phyloP scores from a whole-genome alignment of 345 rosid species.

The Eucalyptus curtisii region DNA sequence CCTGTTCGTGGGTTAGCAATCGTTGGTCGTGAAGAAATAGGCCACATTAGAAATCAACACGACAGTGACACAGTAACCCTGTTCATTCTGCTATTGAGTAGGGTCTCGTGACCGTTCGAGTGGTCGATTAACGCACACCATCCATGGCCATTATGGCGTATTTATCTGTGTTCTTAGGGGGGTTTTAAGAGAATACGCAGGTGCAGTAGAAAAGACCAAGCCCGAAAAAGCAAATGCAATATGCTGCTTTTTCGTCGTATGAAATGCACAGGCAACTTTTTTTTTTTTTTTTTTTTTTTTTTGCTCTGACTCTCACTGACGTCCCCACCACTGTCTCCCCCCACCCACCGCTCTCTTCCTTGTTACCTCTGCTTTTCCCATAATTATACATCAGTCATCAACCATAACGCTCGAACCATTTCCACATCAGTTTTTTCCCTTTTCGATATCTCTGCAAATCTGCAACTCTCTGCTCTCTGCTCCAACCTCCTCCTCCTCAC shows the following conservation, averaged over 20 bases:
- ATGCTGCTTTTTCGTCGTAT: neutral
- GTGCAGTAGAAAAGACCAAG: neutral
- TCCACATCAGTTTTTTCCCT: neutral
- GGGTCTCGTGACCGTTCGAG: neutral
- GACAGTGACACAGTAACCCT: neutral
- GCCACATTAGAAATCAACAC: neutral
- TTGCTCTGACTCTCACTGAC: constrained; percentile 25
- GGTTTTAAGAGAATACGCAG: neutral
- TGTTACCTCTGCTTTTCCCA: constrained; percentile 46
- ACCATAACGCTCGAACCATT: neutral
- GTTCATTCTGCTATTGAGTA: neutral
- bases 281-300: constrained; percentile 1
- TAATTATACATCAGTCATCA: constrained; percentile 27
- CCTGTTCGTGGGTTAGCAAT: neutral
- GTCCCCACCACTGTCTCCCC: constrained; percentile 42
- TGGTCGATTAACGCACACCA: neutral
- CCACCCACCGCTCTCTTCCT: constrained; percentile 10
- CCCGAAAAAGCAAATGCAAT: neutral
- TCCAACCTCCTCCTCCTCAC: neutral
- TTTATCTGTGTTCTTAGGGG: neutral
- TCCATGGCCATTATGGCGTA: neutral
- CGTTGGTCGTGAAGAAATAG: neutral
- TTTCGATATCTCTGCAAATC: neutral
- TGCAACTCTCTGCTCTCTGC: neutral
- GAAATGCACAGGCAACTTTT: constrained; percentile 1